Evolutionary conservation across 2,329 filamentous ascomycete genomes (phyloP).

Genomic region (Penicillium sp.): DNA sequence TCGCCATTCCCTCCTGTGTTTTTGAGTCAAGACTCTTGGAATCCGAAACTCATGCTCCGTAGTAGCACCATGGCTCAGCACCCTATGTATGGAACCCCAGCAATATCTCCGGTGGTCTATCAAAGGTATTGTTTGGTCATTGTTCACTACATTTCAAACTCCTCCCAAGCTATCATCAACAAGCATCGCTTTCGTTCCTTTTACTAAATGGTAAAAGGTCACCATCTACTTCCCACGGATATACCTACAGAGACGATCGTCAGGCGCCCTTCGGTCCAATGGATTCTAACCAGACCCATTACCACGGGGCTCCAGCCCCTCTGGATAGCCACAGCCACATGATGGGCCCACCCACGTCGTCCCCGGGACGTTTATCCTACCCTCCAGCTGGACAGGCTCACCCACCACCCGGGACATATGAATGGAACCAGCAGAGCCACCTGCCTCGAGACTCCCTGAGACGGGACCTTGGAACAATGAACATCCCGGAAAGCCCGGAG

Average conservation of each 20-base stretch:
- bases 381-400: constrained; percentile 32
- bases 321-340: constrained; percentile 29
- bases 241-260: constrained; percentile 28
- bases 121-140: constrained; percentile 35
- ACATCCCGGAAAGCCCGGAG: constrained; percentile 34
- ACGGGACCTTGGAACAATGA: constrained; percentile 34
- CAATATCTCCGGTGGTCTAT: constrained; percentile 32
- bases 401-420: constrained; percentile 31
- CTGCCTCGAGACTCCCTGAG: constrained; percentile 32
- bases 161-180: not conserved
- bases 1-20: constrained; percentile 1
- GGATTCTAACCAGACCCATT: constrained; percentile 33
- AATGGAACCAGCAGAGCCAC: constrained; percentile 35
- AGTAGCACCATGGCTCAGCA: constrained; percentile 32
- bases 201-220: constrained; percentile 33
- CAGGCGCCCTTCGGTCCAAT: constrained; percentile 27
- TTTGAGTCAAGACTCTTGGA: constrained; percentile 2
- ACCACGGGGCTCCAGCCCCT: constrained; percentile 29
- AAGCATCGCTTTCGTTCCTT: constrained; percentile 14
- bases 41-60: constrained; percentile 23
- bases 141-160: constrained; percentile 11
- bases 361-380: constrained; percentile 28
- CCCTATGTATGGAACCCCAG: constrained; percentile 30
- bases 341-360: constrained; percentile 27
- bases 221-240: constrained; percentile 29